Base-by-base conservation (phyloP, 1,284 basidiomycete species). In the Rhodotorula sp. region DNA sequence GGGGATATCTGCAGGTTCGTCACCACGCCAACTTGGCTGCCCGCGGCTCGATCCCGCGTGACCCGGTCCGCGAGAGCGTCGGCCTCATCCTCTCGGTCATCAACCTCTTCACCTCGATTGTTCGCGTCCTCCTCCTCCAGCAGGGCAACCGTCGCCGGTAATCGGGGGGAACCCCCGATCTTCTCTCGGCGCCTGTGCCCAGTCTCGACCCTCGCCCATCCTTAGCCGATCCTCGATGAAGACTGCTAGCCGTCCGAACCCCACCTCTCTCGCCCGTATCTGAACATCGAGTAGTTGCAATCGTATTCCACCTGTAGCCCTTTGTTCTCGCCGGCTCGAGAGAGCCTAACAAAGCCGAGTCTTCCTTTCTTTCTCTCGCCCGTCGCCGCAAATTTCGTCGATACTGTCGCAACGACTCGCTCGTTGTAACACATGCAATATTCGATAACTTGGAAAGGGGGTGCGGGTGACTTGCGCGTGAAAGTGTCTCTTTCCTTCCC, bases 21-120 rank as follows among this genome's bases (percentile, higher is more conserved):
- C 84, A 87, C 52, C 87, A 93, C 76, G 92, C 89, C 34, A 86
- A 90, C 52, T 79, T 90, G 80, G 89, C 87, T 26, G 87, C 92
- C 78, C 82, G 84, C 68, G 92, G 92, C 62, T 77, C 82, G 55
- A 86, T 90, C 76, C 84, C 85, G 60, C 83, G 85, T 26, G 93
- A 95, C 80, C 88, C 93, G 12, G 82, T 95, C 73, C 87, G 85
- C 70, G 92, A 95, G 82, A 87, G 90, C 8, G 72, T 77, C 5
- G 58, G 54, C 12, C 50, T 77, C 31, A 70, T 77, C 61, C 85
- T 95, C 67, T 91, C 93, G 79, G 90, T 93, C 85, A 88, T 95
- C 80, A 94, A 83, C 79, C 78, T 82, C 60, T 82, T 82, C 68
- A 73, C 69, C 31, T 64, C 55, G 15, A 66, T 71, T 43, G 60